Evolutionary conservation across 2,329 filamentous ascomycete genomes (phyloP).

Genomic region (Botrytis aclada): DNA sequence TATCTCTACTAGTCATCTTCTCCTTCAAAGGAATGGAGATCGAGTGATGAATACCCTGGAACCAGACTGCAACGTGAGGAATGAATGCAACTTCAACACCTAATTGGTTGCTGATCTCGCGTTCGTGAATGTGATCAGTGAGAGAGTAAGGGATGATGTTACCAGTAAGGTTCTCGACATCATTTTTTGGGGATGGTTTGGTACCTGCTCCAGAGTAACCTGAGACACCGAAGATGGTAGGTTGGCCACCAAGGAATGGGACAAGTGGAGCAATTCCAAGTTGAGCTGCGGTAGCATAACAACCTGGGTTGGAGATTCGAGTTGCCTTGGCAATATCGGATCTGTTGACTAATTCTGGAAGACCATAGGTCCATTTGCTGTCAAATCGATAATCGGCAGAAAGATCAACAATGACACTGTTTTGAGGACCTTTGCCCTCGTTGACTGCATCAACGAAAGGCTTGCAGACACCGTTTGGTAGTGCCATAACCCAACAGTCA

Average conservation of each 20-base stretch:
- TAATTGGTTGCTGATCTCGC: slow-evolving; percentile 79
- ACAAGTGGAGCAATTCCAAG: slow-evolving; percentile 82
- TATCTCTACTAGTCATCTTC: slow-evolving; percentile 85
- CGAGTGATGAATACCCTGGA: slow-evolving; percentile 90
- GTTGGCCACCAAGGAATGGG: slow-evolving; percentile 70
- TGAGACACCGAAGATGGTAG: slow-evolving; percentile 84
- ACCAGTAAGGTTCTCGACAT: slow-evolving; percentile 75
- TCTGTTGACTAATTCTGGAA: slow-evolving; percentile 80
- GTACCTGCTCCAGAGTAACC: slow-evolving; percentile 95
- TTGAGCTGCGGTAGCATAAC: slow-evolving; percentile 92
- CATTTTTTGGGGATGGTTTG: slow-evolving; percentile 92
- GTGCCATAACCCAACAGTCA: slow-evolving; percentile 96
- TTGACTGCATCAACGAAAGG: slow-evolving; percentile 89
- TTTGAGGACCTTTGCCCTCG: slow-evolving; percentile 57
- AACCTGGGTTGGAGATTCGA: slow-evolving; percentile 89
- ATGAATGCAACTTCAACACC: slow-evolving; percentile 76
- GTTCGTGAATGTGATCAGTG: slow-evolving; percentile 93
- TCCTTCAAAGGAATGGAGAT: slow-evolving; percentile 86
- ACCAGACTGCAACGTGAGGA: slow-evolving; percentile 94
- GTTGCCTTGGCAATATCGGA: slow-evolving; percentile 72
- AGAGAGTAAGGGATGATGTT: slow-evolving; percentile 90
- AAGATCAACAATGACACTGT: slow-evolving; percentile 83
- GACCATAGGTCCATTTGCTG: slow-evolving; percentile 79
- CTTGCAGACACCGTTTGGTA: slow-evolving; percentile 92
- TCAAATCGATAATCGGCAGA: slow-evolving; percentile 97